Percentiles rank a stretch among this genome's conserved stretches.
phyloP scores from a whole-genome alignment of 1,139 yeast genomes.

The Sugiyamaella paludigena region DNA sequence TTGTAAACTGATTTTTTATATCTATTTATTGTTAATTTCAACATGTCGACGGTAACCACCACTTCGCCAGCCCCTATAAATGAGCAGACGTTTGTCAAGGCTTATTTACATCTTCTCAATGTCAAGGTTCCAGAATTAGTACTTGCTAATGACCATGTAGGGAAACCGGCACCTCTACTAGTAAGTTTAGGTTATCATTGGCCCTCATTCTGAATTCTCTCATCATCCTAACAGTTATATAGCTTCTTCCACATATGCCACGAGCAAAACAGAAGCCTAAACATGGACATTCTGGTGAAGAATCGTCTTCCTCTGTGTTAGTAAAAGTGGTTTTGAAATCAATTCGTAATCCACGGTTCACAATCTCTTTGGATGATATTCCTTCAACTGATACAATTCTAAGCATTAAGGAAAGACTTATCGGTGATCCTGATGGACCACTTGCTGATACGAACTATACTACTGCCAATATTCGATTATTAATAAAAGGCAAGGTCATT shows the following conservation, averaged over 20 bases:
- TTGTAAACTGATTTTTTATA: too few relatives aligned
- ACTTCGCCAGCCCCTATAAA: constrained; percentile 7
- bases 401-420: constrained; percentile 32
- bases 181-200: not conserved
- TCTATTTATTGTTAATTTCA: too few relatives aligned
- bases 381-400: constrained; percentile 28
- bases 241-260: constrained; percentile 20
- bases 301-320: not conserved
- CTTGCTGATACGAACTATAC: constrained; percentile 19
- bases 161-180: constrained; percentile 4
- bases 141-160: constrained; percentile 17
- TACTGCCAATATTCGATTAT: constrained; percentile 27
- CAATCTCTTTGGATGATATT: constrained; percentile 22
- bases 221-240: not conserved
- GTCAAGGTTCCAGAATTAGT: constrained; percentile 13
- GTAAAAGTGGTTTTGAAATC: constrained; percentile 30
- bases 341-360: constrained; percentile 35
- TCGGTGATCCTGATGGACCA: constrained; percentile 32
- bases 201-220: not conserved
- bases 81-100: constrained; percentile 19
- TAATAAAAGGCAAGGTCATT: constrained; percentile 34
- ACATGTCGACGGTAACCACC: constrained; percentile 1
- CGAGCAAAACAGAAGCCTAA: constrained; percentile 23
- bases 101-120: constrained; percentile 17
- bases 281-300: constrained; percentile 1